These are phyloP conservation scores for Chlamydomonas reinhardtii DNA, from an alignment of 163 green algal genomes.

Conservation along the genomic window DNA sequence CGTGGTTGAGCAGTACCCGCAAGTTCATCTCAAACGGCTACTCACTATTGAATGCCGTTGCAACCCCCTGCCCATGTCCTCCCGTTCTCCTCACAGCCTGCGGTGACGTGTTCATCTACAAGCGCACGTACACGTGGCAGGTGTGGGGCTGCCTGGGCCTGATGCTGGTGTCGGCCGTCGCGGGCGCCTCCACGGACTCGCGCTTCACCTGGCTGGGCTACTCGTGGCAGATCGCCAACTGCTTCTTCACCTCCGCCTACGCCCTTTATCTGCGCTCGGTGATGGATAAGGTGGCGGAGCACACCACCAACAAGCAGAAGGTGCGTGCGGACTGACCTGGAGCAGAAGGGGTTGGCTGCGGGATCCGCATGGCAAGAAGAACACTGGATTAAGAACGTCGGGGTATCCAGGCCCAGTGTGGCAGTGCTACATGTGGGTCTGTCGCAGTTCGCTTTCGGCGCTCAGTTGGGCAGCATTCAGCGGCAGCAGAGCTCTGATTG, in stretches of 20 bases:
- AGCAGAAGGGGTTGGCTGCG: too few relatives aligned
- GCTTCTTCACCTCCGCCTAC: constrained; percentile 80
- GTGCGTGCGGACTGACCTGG: neutral
- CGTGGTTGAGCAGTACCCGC: too few relatives aligned
- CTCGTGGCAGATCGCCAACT: constrained; percentile 78
- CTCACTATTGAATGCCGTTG: too few relatives aligned
- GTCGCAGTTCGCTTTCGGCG: too few relatives aligned
- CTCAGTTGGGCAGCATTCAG: too few relatives aligned
- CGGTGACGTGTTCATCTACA: constrained; percentile 81
- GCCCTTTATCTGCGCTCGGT: constrained; percentile 80
- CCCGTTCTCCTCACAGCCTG: constrained; percentile 48
- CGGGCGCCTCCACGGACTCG: constrained; percentile 76
- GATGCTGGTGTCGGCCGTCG: constrained; percentile 71
- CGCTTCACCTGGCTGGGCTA: constrained; percentile 75
- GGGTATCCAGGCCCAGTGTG: too few relatives aligned
- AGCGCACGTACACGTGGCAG: constrained; percentile 65
- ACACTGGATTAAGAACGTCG: too few relatives aligned
- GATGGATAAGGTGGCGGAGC: constrained; percentile 75
- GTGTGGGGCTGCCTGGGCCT: constrained; percentile 76
- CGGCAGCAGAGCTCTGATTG: too few relatives aligned
- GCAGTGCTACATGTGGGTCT: too few relatives aligned
- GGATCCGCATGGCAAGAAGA: too few relatives aligned
- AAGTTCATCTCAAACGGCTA: too few relatives aligned
- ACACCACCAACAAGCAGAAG: constrained; percentile 72
- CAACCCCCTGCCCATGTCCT: too few relatives aligned